phyloP scores from a whole-genome alignment of 768 basidiomycete species.

The Arthromyces matolae region DNA sequence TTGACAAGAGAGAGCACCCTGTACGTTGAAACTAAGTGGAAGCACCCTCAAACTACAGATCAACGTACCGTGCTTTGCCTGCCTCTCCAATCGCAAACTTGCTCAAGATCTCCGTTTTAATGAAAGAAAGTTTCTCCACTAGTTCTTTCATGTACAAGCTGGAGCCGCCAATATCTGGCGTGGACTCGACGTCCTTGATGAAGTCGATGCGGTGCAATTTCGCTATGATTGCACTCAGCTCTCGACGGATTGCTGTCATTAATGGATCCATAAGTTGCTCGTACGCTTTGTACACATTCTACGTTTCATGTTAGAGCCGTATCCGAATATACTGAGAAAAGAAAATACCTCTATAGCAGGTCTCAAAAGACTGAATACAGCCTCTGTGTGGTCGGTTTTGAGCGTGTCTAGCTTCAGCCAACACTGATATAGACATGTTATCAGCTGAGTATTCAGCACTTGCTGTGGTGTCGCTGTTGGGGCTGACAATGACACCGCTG shows the following conservation, averaged over 20 bases:
- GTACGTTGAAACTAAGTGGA: not conserved
- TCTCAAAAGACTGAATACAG: constrained; percentile 50
- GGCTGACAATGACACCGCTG: constrained; percentile 70
- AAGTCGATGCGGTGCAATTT: constrained; percentile 86
- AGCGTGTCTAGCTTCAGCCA: constrained; percentile 66
- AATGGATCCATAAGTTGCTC: constrained; percentile 61
- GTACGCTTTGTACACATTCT: constrained; percentile 53
- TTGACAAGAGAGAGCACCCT: constrained; percentile 70
- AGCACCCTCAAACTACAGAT: no score
- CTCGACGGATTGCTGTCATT: constrained; percentile 68
- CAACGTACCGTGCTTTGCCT: constrained; percentile 66
- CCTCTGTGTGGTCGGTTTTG: constrained; percentile 61
- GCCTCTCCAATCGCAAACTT: constrained; percentile 72
- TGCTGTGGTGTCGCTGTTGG: constrained; percentile 79
- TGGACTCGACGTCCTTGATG: constrained; percentile 64
- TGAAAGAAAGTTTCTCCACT: constrained; percentile 78
- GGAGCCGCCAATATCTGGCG: constrained; percentile 58
- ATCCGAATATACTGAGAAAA: constrained; percentile 2
- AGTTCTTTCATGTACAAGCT: constrained; percentile 93
- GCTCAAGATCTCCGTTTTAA: constrained; percentile 73
- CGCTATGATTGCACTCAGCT: constrained; percentile 73
- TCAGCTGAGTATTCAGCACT: constrained; percentile 69
- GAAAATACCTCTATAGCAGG: constrained; percentile 55
- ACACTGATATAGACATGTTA: constrained; percentile 76
- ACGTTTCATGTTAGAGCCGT: constrained; percentile 2